Conservation (phyloP, 148 eudicot genomes). For the Polygonum maritimum region DNA sequence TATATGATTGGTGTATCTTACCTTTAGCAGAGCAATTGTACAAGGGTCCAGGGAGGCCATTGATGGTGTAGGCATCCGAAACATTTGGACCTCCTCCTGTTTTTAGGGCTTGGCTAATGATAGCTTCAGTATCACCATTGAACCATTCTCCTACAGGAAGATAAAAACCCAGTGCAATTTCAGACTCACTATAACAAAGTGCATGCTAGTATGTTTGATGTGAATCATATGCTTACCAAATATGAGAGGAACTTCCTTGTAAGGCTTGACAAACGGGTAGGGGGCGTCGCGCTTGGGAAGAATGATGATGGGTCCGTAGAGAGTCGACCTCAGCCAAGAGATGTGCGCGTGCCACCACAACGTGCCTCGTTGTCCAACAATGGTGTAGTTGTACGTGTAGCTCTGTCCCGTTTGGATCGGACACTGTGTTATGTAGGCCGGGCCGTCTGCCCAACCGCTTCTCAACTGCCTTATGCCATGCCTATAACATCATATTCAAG, state of each 20-base stretch:
- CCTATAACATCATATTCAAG: too few relatives aligned
- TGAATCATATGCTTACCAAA: conserved; percentile 4
- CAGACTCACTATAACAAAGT: too few relatives aligned
- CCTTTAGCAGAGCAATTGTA: conserved; percentile 43
- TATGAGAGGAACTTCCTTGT: conserved; percentile 43
- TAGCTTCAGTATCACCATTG: conserved; percentile 39
- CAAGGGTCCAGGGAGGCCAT: conserved; percentile 48
- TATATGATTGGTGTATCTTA: neutral
- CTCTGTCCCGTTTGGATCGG: conserved; percentile 55
- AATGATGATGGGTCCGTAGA: conserved; percentile 42
- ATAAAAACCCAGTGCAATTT: too few relatives aligned
- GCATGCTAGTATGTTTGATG: too few relatives aligned
- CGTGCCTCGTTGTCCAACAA: conserved; percentile 41
- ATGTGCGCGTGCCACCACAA: conserved; percentile 51
- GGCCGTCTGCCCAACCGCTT: conserved; percentile 60
- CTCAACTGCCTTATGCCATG: conserved; percentile 36
- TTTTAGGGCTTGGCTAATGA: conserved; percentile 31
- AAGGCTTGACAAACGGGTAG: conserved; percentile 40
- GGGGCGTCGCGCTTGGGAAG: conserved; percentile 29
- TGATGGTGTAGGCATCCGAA: conserved; percentile 43
- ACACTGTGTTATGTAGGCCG: conserved; percentile 52
- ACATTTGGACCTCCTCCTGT: conserved; percentile 51
- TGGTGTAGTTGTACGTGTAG: conserved; percentile 44
- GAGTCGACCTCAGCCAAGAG: conserved; percentile 44
- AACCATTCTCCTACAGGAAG: conserved; percentile 35